A percentile compares a stretch with the other conserved stretches of the same genome.
phyloP scores from a whole-genome alignment of 495 filamentous ascomycete species.

The Xylaria curta region DNA sequence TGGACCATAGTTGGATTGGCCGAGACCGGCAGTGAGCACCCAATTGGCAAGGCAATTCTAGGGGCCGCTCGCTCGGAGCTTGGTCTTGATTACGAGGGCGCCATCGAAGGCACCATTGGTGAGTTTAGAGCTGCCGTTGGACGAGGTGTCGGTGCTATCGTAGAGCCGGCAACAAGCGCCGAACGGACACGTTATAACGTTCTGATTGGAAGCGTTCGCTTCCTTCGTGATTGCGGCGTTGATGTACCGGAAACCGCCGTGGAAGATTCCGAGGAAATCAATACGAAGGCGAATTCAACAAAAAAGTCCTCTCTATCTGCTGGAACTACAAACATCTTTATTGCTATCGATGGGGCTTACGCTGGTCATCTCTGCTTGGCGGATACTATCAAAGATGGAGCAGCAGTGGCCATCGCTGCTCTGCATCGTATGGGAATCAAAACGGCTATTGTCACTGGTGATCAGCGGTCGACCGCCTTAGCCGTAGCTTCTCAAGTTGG shows the following conservation, averaged over 20 bases:
- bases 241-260: conserved; percentile 67
- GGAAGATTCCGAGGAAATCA: conserved; percentile 61
- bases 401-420: conserved; percentile 82
- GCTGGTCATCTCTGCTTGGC: conserved; percentile 81
- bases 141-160: conserved; percentile 80
- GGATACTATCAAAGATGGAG: conserved; percentile 89
- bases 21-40: conserved; percentile 94
- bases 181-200: conserved; percentile 76
- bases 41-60: conserved; percentile 85
- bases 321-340: conserved; percentile 88
- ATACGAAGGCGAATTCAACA: conserved; percentile 47
- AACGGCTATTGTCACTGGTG: conserved; percentile 91
- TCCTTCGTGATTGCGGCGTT: conserved; percentile 72
- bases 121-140: conserved; percentile 87
- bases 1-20: conserved; percentile 93
- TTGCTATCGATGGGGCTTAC: conserved; percentile 82
- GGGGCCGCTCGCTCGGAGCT: conserved; percentile 74
- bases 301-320: conserved; percentile 45
- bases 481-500: conserved; percentile 84
- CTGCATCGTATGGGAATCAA: conserved; percentile 83
- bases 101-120: conserved; percentile 79
- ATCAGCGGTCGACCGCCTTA: conserved; percentile 80
- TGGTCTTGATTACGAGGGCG: conserved; percentile 71
- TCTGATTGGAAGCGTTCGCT: conserved; percentile 80
- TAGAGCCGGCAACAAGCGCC: conserved; percentile 73